Evolutionary conservation across 768 basidiomycete species (phyloP), one percentile per base, ranked within the genome.

Genomic region (Rhizopogon roseolus): DNA sequence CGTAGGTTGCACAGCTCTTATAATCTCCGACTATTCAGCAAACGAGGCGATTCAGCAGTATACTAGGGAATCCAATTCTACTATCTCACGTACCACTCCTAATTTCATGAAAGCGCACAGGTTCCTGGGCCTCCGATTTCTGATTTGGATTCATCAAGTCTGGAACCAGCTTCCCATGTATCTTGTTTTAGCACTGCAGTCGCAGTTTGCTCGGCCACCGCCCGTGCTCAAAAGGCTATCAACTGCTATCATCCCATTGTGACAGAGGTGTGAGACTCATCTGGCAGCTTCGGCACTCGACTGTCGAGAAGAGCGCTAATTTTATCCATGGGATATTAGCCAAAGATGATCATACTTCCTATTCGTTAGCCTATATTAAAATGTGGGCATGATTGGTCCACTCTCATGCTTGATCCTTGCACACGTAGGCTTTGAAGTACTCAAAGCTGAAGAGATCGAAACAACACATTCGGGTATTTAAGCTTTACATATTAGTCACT

Each of bases 131-230:
- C 29, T 29, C 29, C 29, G 8, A 37, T 39, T 53, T 28, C 16
- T 39, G 17, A 39, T 45, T 25, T 46, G 29, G 52, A 40, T 25
- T 7, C 41, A 51, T 17, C 22, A 28, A 19, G 41, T 36, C 19
- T 14, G 22, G 29, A 46, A 32, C 19, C 37, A 8, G 27, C 41
- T 43, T 51, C 55, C 52, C 55, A 54, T 52, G 53, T 19, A 37
- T 22, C 43, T 45, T 34, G 34, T 41, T 41, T 53, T 37, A 39
- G 53, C 43, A 48, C n/a, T 36, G 25, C 14, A 41, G 52, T 56
- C 25, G 40, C 55, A 48, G 27, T 56, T 56, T 48, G 32, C 40
- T 54, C 55, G 55, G 55, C 55, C 40, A 56, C 53, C 53, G 52
- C 34, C 1, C n/a, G 22, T 34, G 37, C 10, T 29, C 9, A 10